Base-by-base conservation (phyloP, 306 rosid genomes). In the Lupinus albus region DNA sequence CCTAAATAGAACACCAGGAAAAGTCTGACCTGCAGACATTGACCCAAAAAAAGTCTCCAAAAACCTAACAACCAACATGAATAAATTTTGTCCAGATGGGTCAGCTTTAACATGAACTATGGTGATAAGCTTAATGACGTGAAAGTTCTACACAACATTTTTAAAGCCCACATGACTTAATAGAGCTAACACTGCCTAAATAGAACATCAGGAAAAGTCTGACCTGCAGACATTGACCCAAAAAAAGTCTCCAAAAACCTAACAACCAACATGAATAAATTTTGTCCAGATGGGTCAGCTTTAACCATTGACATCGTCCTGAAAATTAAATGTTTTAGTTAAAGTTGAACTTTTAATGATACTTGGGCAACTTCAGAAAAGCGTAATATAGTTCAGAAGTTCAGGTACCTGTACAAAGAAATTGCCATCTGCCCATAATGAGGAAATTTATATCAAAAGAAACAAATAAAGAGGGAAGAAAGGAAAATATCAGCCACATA, bases 171-270 rank as follows among this genome's bases (percentile, higher is more conserved):
- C 9, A 46, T 11, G 54, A 61, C 16, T 42, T 15, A 42, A 69
- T 33, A 12, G 30, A 17, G 14, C 11, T 32, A 68, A 35, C 11
- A 73, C 47, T 4, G 33, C 45, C 74, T 10, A 59, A 70, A 47
- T 62, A 59, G 57, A 71, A 73, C 12, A 46, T 11, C 58, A 54
- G 66, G 21, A 59, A 53, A 72, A 49, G 54, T 70, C 78, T 69
- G 17, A 93, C 99, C 97, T 82, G 99, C 88, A 68, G 99, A 93
- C 92, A 93, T 15, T 21, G 99, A 93, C 72, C 99, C 99, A 62
- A 90, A 91, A 81, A 93, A 93, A 64, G 99, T 93, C 86, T 93
- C 99, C 68, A 93, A 85, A 88, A 93, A 93, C 79, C 96, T 83
- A 64, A 90, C 83, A 68, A 93, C 41, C 85, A 90, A 82, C 88